phyloP scores from a whole-genome alignment of 257 asterid genomes.

The Capsicum chinense region DNA sequence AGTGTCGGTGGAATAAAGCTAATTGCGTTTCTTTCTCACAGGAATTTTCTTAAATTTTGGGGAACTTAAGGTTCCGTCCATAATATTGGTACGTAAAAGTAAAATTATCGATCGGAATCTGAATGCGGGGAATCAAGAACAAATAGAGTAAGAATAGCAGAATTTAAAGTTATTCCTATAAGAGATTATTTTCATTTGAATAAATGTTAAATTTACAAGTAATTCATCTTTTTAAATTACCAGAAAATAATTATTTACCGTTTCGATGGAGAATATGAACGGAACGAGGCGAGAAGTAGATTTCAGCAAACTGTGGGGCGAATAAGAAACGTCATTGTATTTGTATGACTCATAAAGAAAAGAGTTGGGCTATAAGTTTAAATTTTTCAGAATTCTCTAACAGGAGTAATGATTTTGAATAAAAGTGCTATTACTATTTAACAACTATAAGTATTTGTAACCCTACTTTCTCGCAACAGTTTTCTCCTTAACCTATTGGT shows the following conservation, averaged over 20 bases:
- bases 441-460: slow-evolving; percentile 24
- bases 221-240: background rate
- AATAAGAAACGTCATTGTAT: background rate
- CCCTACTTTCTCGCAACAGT: slow-evolving; percentile 44
- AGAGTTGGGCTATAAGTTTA: slow-evolving; percentile 37
- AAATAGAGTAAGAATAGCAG: background rate
- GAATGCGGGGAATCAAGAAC: background rate
- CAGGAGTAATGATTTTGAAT: background rate
- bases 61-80: no score
- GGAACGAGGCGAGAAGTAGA: background rate
- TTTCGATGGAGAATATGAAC: background rate
- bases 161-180: background rate
- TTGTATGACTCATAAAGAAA: background rate
- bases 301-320: slow-evolving; percentile 6
- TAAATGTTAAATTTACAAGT: background rate
- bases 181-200: background rate
- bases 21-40: no score
- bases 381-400: background rate
- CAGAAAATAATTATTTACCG: background rate
- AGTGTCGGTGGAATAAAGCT: no score
- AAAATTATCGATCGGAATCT: no score
- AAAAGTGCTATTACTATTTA: background rate
- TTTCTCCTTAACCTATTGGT: slow-evolving; percentile 38
- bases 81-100: no score
- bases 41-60: no score